Evolutionary conservation across 345 rosid species (phyloP).

Genomic region (Diplotaxis tenuifolia): DNA sequence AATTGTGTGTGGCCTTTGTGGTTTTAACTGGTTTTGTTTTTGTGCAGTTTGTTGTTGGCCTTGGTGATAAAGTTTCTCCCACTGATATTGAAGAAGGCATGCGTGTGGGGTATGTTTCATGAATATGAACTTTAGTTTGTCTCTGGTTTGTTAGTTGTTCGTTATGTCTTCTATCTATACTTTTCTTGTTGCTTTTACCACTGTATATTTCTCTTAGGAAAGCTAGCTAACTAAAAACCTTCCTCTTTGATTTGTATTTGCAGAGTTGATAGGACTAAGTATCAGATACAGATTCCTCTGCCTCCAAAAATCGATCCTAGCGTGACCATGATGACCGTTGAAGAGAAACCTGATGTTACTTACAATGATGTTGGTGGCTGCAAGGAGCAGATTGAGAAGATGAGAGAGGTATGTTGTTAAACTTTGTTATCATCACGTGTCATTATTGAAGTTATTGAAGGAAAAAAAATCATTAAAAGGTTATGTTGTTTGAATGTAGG

Average conservation of each 20-base stretch:
- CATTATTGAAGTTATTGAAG: not conserved
- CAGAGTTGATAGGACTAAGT: slow-evolving; percentile 96
- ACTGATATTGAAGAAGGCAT: slow-evolving; percentile 98
- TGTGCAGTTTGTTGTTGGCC: slow-evolving; percentile 92
- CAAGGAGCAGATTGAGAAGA: slow-evolving; percentile 96
- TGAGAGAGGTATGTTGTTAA: slow-evolving; percentile 72
- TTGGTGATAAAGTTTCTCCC: slow-evolving; percentile 96
- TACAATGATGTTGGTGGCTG: slow-evolving; percentile 98
- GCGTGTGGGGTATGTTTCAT: slow-evolving; percentile 79
- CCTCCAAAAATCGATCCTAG: slow-evolving; percentile 99
- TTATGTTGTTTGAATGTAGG: slow-evolving; percentile 38
- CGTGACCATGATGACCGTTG: slow-evolving; percentile 99
- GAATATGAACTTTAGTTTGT: not conserved
- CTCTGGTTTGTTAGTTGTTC: not conserved
- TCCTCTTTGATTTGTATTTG: slow-evolving; percentile 18
- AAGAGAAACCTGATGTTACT: slow-evolving; percentile 97
- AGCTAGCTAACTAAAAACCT: not conserved
- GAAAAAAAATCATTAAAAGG: not conserved
- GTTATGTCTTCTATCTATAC: not conserved
- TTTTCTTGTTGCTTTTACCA: not conserved
- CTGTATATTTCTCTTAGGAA: not conserved
- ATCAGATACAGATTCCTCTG: slow-evolving; percentile 96
- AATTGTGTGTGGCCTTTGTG: not conserved
- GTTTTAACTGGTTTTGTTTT: not conserved
- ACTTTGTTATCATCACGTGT: not conserved